A percentile compares a stretch with the other conserved stretches of the same genome.
Evolutionary conservation across 2,329 filamentous ascomycete species (phyloP).

Genomic region (Ceratocystis harringtonii): DNA sequence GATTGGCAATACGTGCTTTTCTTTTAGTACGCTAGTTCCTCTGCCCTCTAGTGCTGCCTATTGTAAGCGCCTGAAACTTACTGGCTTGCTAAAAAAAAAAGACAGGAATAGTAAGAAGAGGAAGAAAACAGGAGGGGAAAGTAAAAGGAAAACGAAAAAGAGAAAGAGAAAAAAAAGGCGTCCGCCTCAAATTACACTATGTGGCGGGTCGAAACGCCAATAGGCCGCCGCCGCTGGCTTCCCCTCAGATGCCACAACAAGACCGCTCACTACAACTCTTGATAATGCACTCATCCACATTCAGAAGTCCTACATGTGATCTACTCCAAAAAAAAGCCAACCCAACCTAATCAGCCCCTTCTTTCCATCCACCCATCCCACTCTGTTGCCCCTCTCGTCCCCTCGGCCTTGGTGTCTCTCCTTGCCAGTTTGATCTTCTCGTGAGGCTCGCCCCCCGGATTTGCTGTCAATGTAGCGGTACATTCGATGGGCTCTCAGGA

Average conservation of each 20-base stretch:
- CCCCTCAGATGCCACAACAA: no score
- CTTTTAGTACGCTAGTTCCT: neutral
- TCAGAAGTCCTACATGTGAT: neutral
- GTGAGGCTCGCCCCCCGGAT: neutral
- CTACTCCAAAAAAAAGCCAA: neutral
- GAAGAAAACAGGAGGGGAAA: no score
- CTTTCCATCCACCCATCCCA: neutral
- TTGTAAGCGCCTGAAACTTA: slow-evolving; percentile 2
- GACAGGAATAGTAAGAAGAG: no score
- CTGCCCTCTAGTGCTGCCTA: neutral
- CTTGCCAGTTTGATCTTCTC: neutral
- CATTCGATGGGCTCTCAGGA: neutral
- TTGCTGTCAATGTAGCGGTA: neutral
- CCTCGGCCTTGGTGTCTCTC: neutral
- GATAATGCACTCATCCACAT: neutral
- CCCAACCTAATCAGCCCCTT: neutral
- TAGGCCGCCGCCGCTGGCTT: no score
- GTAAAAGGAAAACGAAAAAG: no score
- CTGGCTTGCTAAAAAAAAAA: no score
- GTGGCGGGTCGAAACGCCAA: no score
- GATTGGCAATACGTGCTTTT: neutral
- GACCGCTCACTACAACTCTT: no score
- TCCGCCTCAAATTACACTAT: no score
- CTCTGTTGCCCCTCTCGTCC: neutral
- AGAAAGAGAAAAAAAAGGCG: no score